Conservation (phyloP, 2,329 filamentous ascomycete genomes). For the Alternaria sp. region DNA sequence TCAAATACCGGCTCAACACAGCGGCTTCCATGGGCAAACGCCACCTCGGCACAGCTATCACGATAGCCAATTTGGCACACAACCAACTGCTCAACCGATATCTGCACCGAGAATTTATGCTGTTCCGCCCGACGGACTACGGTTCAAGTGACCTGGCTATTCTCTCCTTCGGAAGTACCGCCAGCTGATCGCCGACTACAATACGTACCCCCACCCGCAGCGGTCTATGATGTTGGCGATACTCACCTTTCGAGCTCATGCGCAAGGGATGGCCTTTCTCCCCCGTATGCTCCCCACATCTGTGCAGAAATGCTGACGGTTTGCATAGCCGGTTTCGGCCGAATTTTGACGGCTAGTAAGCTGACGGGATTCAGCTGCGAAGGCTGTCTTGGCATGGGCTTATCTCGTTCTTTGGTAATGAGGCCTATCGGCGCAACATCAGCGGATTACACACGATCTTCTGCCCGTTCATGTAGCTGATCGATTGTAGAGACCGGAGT, state of each 20-base stretch:
- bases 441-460: not conserved
- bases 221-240: not conserved
- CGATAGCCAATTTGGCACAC: not conserved
- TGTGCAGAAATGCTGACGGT: not conserved
- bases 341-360: not conserved
- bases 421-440: not conserved
- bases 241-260: not conserved
- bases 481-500: not conserved
- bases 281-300: not conserved
- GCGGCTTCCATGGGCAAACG: not conserved
- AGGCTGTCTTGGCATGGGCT: not conserved
- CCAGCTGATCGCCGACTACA: not conserved
- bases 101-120: not conserved
- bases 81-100: not conserved
- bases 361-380: not conserved
- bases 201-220: not conserved
- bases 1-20: not conserved
- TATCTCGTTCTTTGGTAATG: not conserved
- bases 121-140: not conserved
- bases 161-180: not conserved
- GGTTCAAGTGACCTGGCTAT: not conserved
- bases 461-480: not conserved
- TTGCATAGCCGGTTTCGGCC: not conserved
- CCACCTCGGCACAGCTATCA: not conserved
- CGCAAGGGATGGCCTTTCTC: not conserved